phyloP scores from a whole-genome alignment of 1,284 basidiomycete genomes.

The Microbotryum scabiosae region DNA sequence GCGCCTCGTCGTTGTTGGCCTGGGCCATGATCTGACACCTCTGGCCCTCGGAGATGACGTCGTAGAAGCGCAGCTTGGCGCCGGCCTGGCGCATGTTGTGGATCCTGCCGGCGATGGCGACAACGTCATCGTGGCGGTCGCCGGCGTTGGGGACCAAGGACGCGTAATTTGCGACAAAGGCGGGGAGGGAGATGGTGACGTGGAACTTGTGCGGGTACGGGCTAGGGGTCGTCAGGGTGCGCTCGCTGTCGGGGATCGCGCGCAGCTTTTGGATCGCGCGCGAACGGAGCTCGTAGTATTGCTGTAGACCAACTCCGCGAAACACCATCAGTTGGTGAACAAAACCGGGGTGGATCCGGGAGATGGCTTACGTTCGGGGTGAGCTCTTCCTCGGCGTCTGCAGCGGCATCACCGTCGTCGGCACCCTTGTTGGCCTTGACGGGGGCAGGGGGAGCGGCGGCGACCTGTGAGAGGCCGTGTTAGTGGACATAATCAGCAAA shows the following conservation, averaged over 20 bases:
- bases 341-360: background rate
- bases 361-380: constrained; percentile 60
- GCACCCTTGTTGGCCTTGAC: constrained; percentile 43
- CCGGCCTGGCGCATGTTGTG: constrained; percentile 80
- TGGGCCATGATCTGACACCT: constrained; percentile 95
- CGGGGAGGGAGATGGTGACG: constrained; percentile 67
- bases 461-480: constrained; percentile 35
- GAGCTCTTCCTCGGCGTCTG: constrained; percentile 60
- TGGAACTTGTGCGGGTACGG: constrained; percentile 99
- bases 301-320: constrained; percentile 46
- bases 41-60: constrained; percentile 81
- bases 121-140: constrained; percentile 36
- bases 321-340: background rate
- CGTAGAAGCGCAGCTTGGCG: constrained; percentile 87
- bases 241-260: constrained; percentile 56
- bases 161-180: constrained; percentile 71
- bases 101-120: constrained; percentile 75
- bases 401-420: constrained; percentile 36
- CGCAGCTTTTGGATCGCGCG: constrained; percentile 80
- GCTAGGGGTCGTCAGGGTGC: constrained; percentile 52
- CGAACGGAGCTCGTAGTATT: constrained; percentile 92
- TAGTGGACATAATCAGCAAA: too few relatives aligned
- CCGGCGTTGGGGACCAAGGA: constrained; percentile 48
- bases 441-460: constrained; percentile 43
- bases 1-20: constrained; percentile 52